Base-by-base conservation (phyloP, 352 stramenopile species). In the Pythium chondricola region DNA sequence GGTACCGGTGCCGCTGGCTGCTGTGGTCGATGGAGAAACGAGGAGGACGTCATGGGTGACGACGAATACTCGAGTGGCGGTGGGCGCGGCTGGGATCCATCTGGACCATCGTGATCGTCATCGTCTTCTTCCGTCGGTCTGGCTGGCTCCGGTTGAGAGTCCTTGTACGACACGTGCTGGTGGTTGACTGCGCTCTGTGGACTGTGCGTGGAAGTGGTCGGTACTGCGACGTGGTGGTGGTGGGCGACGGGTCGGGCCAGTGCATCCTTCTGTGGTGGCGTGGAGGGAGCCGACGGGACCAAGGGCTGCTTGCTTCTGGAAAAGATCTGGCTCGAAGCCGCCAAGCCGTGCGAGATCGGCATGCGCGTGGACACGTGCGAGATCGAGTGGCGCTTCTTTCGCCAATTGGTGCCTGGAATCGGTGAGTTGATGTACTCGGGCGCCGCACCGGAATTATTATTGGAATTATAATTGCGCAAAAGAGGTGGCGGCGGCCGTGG, bases 391-490 rank as follows among this genome's bases (percentile, higher is more conserved):
- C 67, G 47, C 38, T 83, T 83, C 20, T 66, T 64, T 18, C 68
- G 56, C 62, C 63, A 80, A 30, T 67, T 68, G 13, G 40, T 51
- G 16, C 62, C 65, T 31, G 71, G 56, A 16, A 85, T 53, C 0
- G 74, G 74, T 16, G 76, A 87, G 33, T 78, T 66, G 9, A 70
- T 74, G 51, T 85, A 85, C 52, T 83, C 71, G 6, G 69, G 71
- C 21, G 43, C 21, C 13, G 21, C 2, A 33, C 36, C 14, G 13
- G 7, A 13, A 13, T 33, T 8, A 13, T 13, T 33, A 33, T 33
- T 8, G 29, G 7, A 8, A 33, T 13, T 33, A 13, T 33, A 13
- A 33, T 13, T 33, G 29, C 8, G 29, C 29, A 13, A 13, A 8
- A 13, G 29, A 13, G 51, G 13, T 51, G 51, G 56, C 75, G 21